Evolutionary conservation across 768 basidiomycete genomes (phyloP).

Genomic region (Asterophora parasitica): DNA sequence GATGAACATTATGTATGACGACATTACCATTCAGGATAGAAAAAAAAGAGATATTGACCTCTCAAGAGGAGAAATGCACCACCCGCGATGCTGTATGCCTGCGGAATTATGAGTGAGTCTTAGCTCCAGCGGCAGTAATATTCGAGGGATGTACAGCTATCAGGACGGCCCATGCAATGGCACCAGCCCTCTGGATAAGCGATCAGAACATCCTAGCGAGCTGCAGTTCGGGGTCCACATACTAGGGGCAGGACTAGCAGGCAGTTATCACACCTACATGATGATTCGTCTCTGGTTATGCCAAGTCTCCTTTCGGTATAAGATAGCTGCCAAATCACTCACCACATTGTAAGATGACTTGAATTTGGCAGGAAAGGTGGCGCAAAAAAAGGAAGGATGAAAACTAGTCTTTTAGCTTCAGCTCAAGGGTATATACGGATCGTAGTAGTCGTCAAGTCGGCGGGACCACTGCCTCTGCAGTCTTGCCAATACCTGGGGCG

Average conservation of each 20-base stretch:
- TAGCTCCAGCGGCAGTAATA: not conserved
- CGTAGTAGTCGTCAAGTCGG: slow-evolving; percentile 7
- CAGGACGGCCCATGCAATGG: slow-evolving; percentile 63
- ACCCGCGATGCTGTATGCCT: slow-evolving; percentile 66
- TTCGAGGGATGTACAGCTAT: slow-evolving; percentile 45
- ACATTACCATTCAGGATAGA: slow-evolving; percentile 59
- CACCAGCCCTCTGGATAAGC: slow-evolving; percentile 55
- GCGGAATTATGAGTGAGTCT: slow-evolving; percentile 1
- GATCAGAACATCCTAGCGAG: slow-evolving; percentile 21
- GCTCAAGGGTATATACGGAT: slow-evolving; percentile 5
- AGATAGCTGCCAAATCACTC: slow-evolving; percentile 16
- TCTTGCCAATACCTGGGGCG: slow-evolving; percentile 6
- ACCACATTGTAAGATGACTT: slow-evolving; percentile 25
- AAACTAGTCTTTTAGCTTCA: no score
- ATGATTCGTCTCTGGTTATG: slow-evolving; percentile 10
- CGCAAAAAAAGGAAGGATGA: slow-evolving; percentile 17
- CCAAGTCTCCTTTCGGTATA: slow-evolving; percentile 14
- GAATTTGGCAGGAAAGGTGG: slow-evolving; percentile 16
- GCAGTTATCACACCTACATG: slow-evolving; percentile 73
- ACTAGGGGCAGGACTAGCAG: slow-evolving; percentile 70
- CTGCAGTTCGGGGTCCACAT: slow-evolving; percentile 23
- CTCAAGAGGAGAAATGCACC: slow-evolving; percentile 56
- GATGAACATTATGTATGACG: slow-evolving; percentile 9
- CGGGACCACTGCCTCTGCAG: slow-evolving; percentile 11
- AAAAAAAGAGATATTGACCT: slow-evolving; percentile 63